phyloP scores from a whole-genome alignment of 192 early-diverging fungal genomes.

The Coemansia sp. region DNA sequence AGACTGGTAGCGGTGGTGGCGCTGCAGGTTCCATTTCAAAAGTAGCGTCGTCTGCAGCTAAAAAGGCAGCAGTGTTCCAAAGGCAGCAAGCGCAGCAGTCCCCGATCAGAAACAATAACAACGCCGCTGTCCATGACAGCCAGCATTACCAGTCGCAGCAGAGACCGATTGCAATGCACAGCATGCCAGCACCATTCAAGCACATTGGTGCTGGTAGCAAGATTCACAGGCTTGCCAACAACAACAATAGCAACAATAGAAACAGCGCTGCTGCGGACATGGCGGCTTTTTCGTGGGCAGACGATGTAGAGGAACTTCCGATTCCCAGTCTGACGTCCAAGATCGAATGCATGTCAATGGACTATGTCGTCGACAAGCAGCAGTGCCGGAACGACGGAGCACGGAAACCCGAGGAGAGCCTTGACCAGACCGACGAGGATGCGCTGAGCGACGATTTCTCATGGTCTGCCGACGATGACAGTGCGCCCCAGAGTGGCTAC shows the following conservation, averaged over 20 bases:
- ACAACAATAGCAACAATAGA: not conserved
- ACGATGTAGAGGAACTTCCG: slow-evolving; percentile 53
- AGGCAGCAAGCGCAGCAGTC: not conserved
- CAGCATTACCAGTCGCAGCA: not conserved
- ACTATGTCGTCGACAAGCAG: slow-evolving; percentile 1
- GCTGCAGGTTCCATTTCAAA: not conserved
- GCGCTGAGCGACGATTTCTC: slow-evolving; percentile 46
- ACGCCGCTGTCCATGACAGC: not conserved
- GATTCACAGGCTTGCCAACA: slow-evolving; percentile 2
- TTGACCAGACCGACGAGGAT: slow-evolving; percentile 24
- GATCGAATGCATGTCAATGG: slow-evolving; percentile 9
- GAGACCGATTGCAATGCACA: slow-evolving; percentile 33
- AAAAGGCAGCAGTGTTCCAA: not conserved
- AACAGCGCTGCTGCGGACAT: not conserved
- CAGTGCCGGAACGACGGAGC: slow-evolving; percentile 6
- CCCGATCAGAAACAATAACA: not conserved
- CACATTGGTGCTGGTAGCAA: slow-evolving; percentile 4
- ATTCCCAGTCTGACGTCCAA: slow-evolving; percentile 32
- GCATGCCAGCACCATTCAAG: slow-evolving; percentile 31
- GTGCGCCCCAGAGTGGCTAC: not conserved
- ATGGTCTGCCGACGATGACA: slow-evolving; percentile 42
- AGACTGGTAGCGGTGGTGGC: not conserved
- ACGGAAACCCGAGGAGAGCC: slow-evolving; percentile 1
- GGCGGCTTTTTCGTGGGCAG: slow-evolving; percentile 51
- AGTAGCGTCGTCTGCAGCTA: slow-evolving; percentile 1